Percentiles rank a stretch among this genome's conserved stretches.
Evolutionary conservation across 805 yeast species (phyloP).

Genomic region (fission yeast (Schizosaccharomyces pombe)): DNA sequence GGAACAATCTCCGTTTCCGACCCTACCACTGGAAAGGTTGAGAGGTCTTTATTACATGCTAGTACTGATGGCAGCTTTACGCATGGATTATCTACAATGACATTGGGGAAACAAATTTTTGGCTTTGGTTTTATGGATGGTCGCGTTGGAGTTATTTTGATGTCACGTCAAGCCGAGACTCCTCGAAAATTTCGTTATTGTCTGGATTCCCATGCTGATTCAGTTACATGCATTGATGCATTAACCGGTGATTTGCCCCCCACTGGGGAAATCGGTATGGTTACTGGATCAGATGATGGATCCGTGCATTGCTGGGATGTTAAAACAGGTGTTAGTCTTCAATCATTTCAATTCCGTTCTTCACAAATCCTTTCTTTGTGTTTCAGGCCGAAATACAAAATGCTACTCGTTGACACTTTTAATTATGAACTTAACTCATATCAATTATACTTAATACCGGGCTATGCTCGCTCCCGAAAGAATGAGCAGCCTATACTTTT

Average conservation of each 20-base stretch:
- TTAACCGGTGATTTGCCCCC: not conserved
- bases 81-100: not conserved
- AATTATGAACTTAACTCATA: not conserved
- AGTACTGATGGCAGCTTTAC: not conserved
- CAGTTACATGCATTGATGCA: not conserved
- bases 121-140: slow-evolving; percentile 1
- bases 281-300: not conserved
- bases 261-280: not conserved
- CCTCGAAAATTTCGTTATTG: not conserved
- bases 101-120: not conserved
- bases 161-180: not conserved
- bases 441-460: not conserved
- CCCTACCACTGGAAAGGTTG: not conserved
- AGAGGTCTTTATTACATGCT: not conserved
- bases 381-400: not conserved
- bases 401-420: not conserved
- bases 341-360: not conserved
- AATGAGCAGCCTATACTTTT: not conserved
- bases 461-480: not conserved
- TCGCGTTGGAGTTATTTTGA: not conserved
- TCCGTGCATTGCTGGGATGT: not conserved
- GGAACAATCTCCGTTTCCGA: not conserved
- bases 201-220: not conserved
- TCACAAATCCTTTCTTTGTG: not conserved
- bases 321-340: not conserved